phyloP scores from a whole-genome alignment of 257 asterid genomes.

The Cinchona pubescens region DNA sequence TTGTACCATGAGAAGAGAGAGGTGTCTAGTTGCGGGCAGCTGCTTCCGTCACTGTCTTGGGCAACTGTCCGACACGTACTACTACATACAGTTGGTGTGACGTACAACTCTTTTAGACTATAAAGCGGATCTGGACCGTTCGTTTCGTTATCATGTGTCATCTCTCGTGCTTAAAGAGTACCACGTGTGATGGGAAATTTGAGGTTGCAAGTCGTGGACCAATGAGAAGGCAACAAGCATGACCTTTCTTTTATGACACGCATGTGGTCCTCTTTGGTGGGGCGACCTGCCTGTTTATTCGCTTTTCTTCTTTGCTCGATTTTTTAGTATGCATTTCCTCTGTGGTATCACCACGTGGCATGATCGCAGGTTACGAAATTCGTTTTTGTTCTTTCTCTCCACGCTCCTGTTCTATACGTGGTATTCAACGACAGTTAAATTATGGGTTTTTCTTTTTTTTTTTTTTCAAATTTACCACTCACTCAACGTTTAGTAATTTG shows the following conservation, averaged over 20 bases:
- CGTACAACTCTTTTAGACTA: constrained; percentile 42
- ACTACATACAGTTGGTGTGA: constrained; percentile 64
- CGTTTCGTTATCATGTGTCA: constrained; percentile 6
- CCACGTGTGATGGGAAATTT: constrained; percentile 43
- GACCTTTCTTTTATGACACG: constrained; percentile 58
- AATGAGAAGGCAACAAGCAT: constrained; percentile 35
- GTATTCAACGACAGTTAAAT: background rate
- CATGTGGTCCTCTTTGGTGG: constrained; percentile 54
- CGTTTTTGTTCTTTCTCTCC: constrained; percentile 7
- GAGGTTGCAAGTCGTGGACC: constrained; percentile 49
- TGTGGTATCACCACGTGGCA: constrained; percentile 63
- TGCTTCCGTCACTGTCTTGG: constrained; percentile 89
- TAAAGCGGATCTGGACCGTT: constrained; percentile 31
- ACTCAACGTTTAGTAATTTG: too few species aligned
- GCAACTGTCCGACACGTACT: constrained; percentile 67
- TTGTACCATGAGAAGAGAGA: constrained; percentile 28
- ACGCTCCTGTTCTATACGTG: constrained; percentile 12
- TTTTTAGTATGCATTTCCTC: constrained; percentile 11
- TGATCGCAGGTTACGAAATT: constrained; percentile 47
- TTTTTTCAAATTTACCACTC: too few species aligned
- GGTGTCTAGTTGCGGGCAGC: constrained; percentile 50
- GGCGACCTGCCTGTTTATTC: constrained; percentile 32
- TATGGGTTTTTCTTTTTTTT: too few species aligned
- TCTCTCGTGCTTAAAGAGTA: background rate
- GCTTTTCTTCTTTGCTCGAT: constrained; percentile 20